phyloP scores from a whole-genome alignment of 1,139 yeast genomes.

The Nakaseomyces glabratus region DNA sequence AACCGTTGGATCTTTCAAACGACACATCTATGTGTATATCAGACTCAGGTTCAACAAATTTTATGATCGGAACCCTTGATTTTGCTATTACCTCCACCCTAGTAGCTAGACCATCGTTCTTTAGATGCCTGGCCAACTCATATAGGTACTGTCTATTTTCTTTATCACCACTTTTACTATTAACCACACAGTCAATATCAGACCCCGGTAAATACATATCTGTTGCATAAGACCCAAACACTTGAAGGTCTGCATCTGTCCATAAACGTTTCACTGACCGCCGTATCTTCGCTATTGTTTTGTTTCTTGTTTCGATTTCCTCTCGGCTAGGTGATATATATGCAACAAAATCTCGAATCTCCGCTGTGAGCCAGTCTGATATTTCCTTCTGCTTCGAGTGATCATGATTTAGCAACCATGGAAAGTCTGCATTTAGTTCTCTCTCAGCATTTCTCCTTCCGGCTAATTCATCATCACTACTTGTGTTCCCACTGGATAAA shows the following conservation, averaged over 20 bases:
- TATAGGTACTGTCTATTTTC: conserved; percentile 62
- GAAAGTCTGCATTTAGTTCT: conserved; percentile 41
- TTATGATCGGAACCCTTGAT: conserved; percentile 96
- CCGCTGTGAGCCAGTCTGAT: conserved; percentile 83
- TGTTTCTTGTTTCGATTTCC: conserved; percentile 65
- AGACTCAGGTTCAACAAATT: conserved; percentile 70
- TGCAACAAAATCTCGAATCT: conserved; percentile 76
- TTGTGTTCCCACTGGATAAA: conserved; percentile 28
- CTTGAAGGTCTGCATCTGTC: conserved; percentile 77
- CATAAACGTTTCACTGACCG: conserved; percentile 52
- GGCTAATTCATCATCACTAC: conserved; percentile 17
- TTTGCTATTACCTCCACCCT: conserved; percentile 81
- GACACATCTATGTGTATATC: conserved; percentile 82
- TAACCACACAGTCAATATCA: conserved; percentile 90
- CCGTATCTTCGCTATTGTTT: conserved; percentile 55
- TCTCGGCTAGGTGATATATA: conserved; percentile 79
- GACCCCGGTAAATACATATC: conserved; percentile 92
- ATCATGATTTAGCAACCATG: conserved; percentile 75
- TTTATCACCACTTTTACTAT: conserved; percentile 55
- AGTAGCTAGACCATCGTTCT: conserved; percentile 54
- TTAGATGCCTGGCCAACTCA: conserved; percentile 62
- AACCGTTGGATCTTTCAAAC: conserved; percentile 80
- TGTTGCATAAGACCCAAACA: conserved; percentile 94
- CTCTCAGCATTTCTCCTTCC: conserved; percentile 11
- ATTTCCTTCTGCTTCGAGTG: conserved; percentile 69